Conservation (phyloP, 306 rosid genomes). For the Medicago truncatula region MtrunA17r5.0-ANR NC_053046.1:16189501-16190000, state of each 20-base stretch:
- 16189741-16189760: constrained; percentile 2
- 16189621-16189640: constrained; percentile 30
- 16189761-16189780: constrained; percentile 1
- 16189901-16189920: constrained; percentile 10
- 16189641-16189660: constrained; percentile 23
- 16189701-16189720: constrained; percentile 3
- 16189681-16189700: constrained; percentile 28
- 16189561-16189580: constrained; percentile 18
- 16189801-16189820: constrained; percentile 4
- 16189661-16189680: constrained; percentile 22
- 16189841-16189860: constrained; percentile 12
- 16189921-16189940: neutral
- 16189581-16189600: constrained; percentile 1
- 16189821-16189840: constrained; percentile 12
- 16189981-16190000: constrained; percentile 15
- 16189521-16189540: neutral
- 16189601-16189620: constrained; percentile 7
- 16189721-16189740: constrained; percentile 21
- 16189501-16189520: neutral
- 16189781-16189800: constrained; percentile 21
- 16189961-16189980: neutral
- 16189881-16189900: constrained; percentile 10
- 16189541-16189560: constrained; percentile 3
- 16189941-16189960: neutral
- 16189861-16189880: neutral